Percentiles rank a stretch among this genome's conserved stretches.
Evolutionary conservation across 2,329 filamentous ascomycete species (phyloP).

Genomic region (Claviceps maximensis): DNA sequence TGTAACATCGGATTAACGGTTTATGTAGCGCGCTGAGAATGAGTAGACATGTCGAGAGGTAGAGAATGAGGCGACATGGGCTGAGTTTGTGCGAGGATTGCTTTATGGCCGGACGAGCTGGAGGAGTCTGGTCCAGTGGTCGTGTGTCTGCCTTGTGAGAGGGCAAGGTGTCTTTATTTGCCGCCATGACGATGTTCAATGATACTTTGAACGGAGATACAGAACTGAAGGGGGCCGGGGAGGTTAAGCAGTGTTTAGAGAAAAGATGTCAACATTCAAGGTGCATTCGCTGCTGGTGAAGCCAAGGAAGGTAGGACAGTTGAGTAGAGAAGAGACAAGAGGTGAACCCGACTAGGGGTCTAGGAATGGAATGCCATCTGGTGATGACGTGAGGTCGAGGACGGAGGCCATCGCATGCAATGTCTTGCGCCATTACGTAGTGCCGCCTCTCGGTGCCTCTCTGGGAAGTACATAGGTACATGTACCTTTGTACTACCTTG

Average conservation of each 20-base stretch:
- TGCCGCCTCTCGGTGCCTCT: neutral
- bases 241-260: too few species aligned
- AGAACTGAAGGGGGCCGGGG: neutral
- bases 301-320: neutral
- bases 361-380: neutral
- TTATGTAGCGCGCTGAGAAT: constrained; percentile 15
- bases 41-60: constrained; percentile 15
- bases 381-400: neutral
- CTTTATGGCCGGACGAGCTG: neutral
- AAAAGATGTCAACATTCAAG: neutral
- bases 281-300: neutral
- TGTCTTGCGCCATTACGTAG: neutral
- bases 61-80: neutral
- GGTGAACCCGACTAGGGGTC: neutral
- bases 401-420: neutral
- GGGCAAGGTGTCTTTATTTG: neutral
- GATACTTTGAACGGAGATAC: neutral
- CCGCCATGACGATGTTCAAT: neutral
- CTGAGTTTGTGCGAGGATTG: neutral
- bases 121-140: neutral
- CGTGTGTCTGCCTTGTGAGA: neutral
- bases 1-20: constrained; percentile 13
- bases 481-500: neutral
- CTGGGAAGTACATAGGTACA: neutral
- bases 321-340: neutral